Conservation (phyloP, 2,329 filamentous ascomycete genomes). For the Davidsoniella virescens region DNA sequence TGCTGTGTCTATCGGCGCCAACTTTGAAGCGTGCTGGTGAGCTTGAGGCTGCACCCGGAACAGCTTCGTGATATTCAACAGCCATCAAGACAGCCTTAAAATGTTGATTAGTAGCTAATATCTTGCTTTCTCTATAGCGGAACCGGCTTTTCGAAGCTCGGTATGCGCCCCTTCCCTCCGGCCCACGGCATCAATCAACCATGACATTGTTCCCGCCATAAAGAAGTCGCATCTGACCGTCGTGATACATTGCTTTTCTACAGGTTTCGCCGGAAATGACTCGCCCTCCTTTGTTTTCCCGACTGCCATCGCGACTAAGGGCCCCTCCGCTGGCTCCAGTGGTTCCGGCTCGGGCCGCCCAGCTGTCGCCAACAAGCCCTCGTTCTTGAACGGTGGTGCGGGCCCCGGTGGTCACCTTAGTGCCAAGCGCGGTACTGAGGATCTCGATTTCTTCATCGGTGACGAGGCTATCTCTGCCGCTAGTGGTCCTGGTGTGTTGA, state of each 20-base stretch:
- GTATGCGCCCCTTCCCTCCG: slow-evolving; percentile 33
- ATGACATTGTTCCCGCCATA: too few relatives aligned
- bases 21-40: background rate
- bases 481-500: slow-evolving; percentile 54
- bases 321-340: slow-evolving; percentile 50
- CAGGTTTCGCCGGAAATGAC: slow-evolving; percentile 97
- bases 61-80: background rate
- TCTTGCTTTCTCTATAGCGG: slow-evolving; percentile 45
- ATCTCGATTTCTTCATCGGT: slow-evolving; percentile 96
- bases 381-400: slow-evolving; percentile 81
- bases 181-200: too few relatives aligned
- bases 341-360: slow-evolving; percentile 77
- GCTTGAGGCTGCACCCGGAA: background rate
- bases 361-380: slow-evolving; percentile 83
- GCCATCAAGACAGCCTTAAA: background rate
- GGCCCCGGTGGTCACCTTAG: slow-evolving; percentile 70
- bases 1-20: background rate
- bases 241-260: slow-evolving; percentile 8
- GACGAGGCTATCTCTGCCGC: slow-evolving; percentile 83
- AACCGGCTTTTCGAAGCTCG: slow-evolving; percentile 98
- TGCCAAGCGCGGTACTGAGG: slow-evolving; percentile 87
- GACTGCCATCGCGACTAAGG: slow-evolving; percentile 93
- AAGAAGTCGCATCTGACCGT: slow-evolving; percentile 6
- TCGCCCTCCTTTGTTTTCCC: slow-evolving; percentile 98
- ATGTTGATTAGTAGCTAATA: slow-evolving; percentile 21